Base-by-base conservation (phyloP, 2,329 filamentous ascomycete species). In the Ceratocystis papillata region DNA sequence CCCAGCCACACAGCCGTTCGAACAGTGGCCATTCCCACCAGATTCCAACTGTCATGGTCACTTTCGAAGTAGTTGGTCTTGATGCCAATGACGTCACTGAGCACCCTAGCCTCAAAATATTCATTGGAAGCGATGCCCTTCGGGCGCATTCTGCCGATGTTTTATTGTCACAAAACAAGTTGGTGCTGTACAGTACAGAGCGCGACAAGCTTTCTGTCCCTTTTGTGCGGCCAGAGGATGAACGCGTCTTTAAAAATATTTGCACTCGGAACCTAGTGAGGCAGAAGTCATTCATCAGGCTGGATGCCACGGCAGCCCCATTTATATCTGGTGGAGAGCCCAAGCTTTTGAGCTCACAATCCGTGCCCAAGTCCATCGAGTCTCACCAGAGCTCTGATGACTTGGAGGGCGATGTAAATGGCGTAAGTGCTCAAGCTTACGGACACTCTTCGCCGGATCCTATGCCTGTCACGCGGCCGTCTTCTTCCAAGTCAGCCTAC, bases 151-250 rank as follows among this genome's bases (percentile, higher is more conserved):
- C 89, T 70, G 93, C 90, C 28, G 94, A 97, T 73, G 82, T 99
- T 10, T 77, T 97, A 25, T 90, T 99, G 71, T 97, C 94, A 0
- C 89, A 92, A 70, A 96, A 96, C 72, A 87, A 88, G 69, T 84
- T 99, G 79, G 88, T 88, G 0, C 79, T 97, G 33, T 92, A 91
- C 70, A 90, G 95, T 70, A 88, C 90, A 72, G 90, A 96, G 67
- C 83, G 88, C 59, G 90, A 89, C 73, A 94, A 93, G 72, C 79
- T 97, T 12, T 91, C 89, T 17, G 87, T 99, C 44, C 94, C 94
- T 1, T 88, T 99, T 70, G 91, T 96, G 50, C 85, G 94, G 33
- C 94, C 94, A 0, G 94, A 97, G 74, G 87, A 96, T 71, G 90
- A 96, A 66, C 80, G 79, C 2, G 77, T 85, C 0, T 97, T 95